Evolutionary conservation across 1,284 basidiomycete genomes (phyloP).

Genomic region (Coniferiporia sulphurascens): DNA sequence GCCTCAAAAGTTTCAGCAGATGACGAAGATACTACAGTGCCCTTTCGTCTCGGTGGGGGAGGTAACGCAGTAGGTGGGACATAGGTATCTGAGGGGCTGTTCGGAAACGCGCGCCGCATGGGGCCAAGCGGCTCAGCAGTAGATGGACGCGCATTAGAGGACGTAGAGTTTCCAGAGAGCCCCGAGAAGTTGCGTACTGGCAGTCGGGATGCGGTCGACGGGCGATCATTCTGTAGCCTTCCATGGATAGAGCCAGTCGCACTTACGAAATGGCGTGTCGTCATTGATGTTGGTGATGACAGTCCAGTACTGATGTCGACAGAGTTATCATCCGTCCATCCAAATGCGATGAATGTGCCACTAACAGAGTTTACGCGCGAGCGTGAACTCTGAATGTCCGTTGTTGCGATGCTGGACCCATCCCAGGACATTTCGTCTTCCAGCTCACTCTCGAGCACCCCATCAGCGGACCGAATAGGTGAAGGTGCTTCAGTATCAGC

Average conservation of each 20-base stretch:
- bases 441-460: slow-evolving; percentile 6
- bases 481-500: slow-evolving; percentile 13
- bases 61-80: slow-evolving; percentile 49
- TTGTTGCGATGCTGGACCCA: slow-evolving; percentile 1
- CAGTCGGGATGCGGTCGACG: slow-evolving; percentile 14
- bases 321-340: slow-evolving; percentile 4
- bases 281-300: background rate
- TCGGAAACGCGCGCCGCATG: background rate
- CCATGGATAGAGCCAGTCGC: slow-evolving; percentile 14
- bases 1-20: slow-evolving; percentile 4
- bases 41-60: slow-evolving; percentile 49
- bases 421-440: slow-evolving; percentile 17
- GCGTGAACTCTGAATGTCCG: slow-evolving; percentile 12
- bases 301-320: background rate
- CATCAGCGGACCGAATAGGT: slow-evolving; percentile 11
- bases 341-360: slow-evolving; percentile 6
- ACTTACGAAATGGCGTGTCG: slow-evolving; percentile 14
- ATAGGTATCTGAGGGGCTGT: background rate
- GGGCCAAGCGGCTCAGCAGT: slow-evolving; percentile 8
- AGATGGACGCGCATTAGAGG: slow-evolving; percentile 6
- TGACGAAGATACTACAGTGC: slow-evolving; percentile 19
- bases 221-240: slow-evolving; percentile 11
- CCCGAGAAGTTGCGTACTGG: slow-evolving; percentile 9
- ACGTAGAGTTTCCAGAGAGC: background rate
- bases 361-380: slow-evolving; percentile 14